Percentiles rank a stretch among this genome's conserved stretches.
Conservation (phyloP, 2,329 filamentous ascomycete species). For the Alternaria conjuncta region DNA sequence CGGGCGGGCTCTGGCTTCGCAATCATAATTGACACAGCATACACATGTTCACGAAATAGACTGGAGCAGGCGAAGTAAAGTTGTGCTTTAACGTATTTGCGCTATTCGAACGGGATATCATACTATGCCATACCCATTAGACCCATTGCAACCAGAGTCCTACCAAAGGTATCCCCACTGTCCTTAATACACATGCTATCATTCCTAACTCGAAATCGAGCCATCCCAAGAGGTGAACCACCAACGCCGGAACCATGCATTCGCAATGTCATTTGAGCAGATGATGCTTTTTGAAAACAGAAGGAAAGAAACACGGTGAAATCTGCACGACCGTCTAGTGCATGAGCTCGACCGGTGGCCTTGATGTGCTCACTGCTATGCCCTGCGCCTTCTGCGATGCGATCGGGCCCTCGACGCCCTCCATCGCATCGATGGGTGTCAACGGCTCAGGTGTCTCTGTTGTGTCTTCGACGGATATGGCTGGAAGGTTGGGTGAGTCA, state of each 20-base stretch:
- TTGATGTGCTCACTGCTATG: constrained; percentile 40
- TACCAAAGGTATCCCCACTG: background rate
- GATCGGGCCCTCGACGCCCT: constrained; percentile 46
- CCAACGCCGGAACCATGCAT: constrained; percentile 37
- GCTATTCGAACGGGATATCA: background rate
- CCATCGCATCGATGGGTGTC: constrained; percentile 55
- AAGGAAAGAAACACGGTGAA: constrained; percentile 9
- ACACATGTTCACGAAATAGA: background rate
- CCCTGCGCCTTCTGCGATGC: constrained; percentile 43
- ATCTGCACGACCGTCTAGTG: constrained; percentile 16
- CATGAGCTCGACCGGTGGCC: constrained; percentile 52
- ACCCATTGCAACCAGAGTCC: background rate
- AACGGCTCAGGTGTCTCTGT: constrained; percentile 55
- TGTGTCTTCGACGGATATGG: constrained; percentile 69
- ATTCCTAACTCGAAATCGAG: constrained; percentile 1
- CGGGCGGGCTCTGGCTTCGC: background rate
- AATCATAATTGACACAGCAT: background rate
- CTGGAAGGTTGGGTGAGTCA: constrained; percentile 64
- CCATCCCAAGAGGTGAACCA: constrained; percentile 1
- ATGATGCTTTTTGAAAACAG: constrained; percentile 24
- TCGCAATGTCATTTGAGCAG: constrained; percentile 2
- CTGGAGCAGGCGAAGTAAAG: background rate
- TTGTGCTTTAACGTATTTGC: constrained; percentile 1
- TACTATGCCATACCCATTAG: background rate
- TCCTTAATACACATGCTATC: background rate